A percentile compares a stretch with the other conserved stretches of the same genome.
Evolutionary conservation across 2,329 filamentous ascomycete species (phyloP).

Genomic region (Xylariaceae sp.): DNA sequence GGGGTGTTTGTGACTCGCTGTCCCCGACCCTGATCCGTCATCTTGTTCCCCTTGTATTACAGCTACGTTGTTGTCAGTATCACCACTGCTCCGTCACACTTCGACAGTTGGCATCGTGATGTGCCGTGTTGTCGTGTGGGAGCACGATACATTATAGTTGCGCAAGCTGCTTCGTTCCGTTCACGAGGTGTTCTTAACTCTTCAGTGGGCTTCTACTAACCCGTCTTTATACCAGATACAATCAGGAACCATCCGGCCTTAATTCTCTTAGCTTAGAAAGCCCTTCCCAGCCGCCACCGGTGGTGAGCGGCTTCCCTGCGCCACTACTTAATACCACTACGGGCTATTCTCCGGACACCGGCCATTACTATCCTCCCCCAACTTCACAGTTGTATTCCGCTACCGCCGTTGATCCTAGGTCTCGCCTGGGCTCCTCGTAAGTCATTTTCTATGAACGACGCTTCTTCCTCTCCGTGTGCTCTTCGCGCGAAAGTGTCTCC

Average conservation of each 20-base stretch:
- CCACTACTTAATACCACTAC: slow-evolving; percentile 41
- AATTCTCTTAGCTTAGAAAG: slow-evolving; percentile 50
- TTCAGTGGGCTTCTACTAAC: slow-evolving; percentile 33
- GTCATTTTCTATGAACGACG: slow-evolving; percentile 31
- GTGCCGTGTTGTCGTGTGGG: slow-evolving; percentile 30
- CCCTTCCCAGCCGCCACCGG: slow-evolving; percentile 44
- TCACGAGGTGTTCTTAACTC: slow-evolving; percentile 25
- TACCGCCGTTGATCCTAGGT: slow-evolving; percentile 43
- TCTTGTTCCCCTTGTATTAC: slow-evolving; percentile 37
- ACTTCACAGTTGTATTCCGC: slow-evolving; percentile 34
- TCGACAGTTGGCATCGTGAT: slow-evolving; percentile 24
- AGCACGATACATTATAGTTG: slow-evolving; percentile 35
- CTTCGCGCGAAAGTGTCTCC: slow-evolving; percentile 9
- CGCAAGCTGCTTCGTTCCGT: slow-evolving; percentile 31
- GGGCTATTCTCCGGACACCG: slow-evolving; percentile 46
- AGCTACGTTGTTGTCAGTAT: slow-evolving; percentile 39
- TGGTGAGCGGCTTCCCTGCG: slow-evolving; percentile 49
- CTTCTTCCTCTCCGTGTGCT: background rate
- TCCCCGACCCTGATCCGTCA: slow-evolving; percentile 38
- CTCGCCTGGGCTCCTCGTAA: slow-evolving; percentile 51
- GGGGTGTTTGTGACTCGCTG: slow-evolving; percentile 31
- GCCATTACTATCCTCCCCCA: slow-evolving; percentile 41
- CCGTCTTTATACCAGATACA: slow-evolving; percentile 42
- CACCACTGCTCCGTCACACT: slow-evolving; percentile 33
- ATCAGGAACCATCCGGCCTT: slow-evolving; percentile 44